Conservation (phyloP, 805 yeast species). For the Saccharomycopsis fermentans region DNA sequence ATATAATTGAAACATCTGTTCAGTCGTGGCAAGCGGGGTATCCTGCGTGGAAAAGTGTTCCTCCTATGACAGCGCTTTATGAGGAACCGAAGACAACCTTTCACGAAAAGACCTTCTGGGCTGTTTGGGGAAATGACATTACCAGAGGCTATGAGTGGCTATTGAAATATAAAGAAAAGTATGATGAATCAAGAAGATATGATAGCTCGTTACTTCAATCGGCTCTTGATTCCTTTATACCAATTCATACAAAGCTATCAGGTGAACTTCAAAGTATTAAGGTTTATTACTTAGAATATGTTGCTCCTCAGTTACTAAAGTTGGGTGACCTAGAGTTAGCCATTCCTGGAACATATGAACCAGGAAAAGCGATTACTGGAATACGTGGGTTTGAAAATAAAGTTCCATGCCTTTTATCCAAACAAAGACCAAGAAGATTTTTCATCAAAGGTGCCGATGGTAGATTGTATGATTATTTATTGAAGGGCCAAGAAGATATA, state of each 20-base stretch:
- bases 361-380: constrained; percentile 68
- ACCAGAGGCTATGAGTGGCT: constrained; percentile 94
- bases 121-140: constrained; percentile 87
- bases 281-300: constrained; percentile 52
- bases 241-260: constrained; percentile 82
- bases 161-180: constrained; percentile 67
- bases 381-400: constrained; percentile 74
- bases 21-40: constrained; percentile 88
- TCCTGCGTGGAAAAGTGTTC: constrained; percentile 89
- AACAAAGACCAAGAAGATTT: constrained; percentile 88
- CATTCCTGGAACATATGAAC: constrained; percentile 85
- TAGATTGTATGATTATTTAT: constrained; percentile 65
- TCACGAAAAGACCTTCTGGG: constrained; percentile 85
- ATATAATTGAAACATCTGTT: constrained; percentile 94
- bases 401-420: constrained; percentile 80
- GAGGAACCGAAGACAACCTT: constrained; percentile 78
- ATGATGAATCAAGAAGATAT: constrained; percentile 46
- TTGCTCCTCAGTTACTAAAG: constrained; percentile 78
- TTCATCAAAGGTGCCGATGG: constrained; percentile 85
- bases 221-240: constrained; percentile 20
- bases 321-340: constrained; percentile 78
- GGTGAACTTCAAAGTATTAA: constrained; percentile 38
- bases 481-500: constrained; percentile 97
- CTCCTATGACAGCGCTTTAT: constrained; percentile 82
- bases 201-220: constrained; percentile 14